A percentile compares a stretch with the other conserved stretches of the same genome.
Conservation (phyloP, 1,284 basidiomycete species). For the Puccinia hordei region DNA sequence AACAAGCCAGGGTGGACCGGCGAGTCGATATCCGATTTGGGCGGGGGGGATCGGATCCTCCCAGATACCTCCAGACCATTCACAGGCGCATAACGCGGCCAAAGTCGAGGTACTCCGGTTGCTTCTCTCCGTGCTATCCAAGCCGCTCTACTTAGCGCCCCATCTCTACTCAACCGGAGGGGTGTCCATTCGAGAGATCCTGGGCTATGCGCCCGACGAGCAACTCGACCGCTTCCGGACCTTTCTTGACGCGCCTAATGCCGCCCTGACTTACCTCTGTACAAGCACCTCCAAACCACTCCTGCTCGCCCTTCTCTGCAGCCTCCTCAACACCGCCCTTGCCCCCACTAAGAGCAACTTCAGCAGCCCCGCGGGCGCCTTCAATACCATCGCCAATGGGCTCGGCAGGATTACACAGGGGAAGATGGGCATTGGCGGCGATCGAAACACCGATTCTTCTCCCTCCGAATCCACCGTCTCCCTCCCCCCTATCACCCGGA, state of each 20-base stretch:
- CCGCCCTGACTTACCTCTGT: slow-evolving; percentile 34
- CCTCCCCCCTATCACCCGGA: not conserved
- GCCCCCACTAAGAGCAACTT: slow-evolving; percentile 35
- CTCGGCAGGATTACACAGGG: slow-evolving; percentile 34
- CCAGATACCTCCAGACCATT: slow-evolving; percentile 32
- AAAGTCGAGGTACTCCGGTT: slow-evolving; percentile 43
- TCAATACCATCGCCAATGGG: slow-evolving; percentile 38
- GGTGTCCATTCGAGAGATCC: not conserved
- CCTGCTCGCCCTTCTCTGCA: slow-evolving; percentile 39
- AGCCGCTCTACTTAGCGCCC: slow-evolving; percentile 40
- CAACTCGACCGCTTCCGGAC: not conserved
- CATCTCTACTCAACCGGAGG: slow-evolving; percentile 13
- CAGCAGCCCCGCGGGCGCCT: slow-evolving; percentile 18
- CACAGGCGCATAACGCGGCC: slow-evolving; percentile 34
- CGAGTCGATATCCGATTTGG: slow-evolving; percentile 45
- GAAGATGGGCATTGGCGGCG: slow-evolving; percentile 17
- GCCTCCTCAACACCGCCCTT: slow-evolving; percentile 43
- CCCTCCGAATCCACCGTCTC: not conserved
- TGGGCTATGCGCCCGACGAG: not conserved
- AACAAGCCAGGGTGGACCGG: not conserved
- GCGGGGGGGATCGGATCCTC: slow-evolving; percentile 43
- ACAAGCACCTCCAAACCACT: slow-evolving; percentile 20
- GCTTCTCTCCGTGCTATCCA: slow-evolving; percentile 39
- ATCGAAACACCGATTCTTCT: not conserved
- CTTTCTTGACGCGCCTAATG: slow-evolving; percentile 16